Conservation (phyloP, 192 early-diverging fungal species). For the Rhizoclosmatium globosum region DNA sequence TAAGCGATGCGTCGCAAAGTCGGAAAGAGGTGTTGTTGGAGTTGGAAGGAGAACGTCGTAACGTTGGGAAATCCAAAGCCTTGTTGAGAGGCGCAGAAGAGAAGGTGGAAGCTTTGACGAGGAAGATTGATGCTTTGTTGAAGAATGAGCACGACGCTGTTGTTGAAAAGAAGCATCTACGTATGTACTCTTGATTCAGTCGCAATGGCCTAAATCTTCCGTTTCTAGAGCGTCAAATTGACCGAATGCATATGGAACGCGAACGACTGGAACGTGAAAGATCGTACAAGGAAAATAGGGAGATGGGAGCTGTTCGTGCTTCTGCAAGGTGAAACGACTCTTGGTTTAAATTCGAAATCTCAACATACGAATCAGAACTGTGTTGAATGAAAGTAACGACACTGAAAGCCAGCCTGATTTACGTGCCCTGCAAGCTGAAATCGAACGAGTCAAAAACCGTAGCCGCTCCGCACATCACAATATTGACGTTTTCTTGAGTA, state of each 20-base stretch:
- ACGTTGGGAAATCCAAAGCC: slow-evolving; percentile 19
- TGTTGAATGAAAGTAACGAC: not conserved
- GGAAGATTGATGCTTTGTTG: slow-evolving; percentile 35
- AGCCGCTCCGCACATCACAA: slow-evolving; percentile 15
- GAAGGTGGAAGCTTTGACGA: slow-evolving; percentile 31
- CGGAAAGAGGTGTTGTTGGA: slow-evolving; percentile 38
- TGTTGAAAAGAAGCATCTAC: slow-evolving; percentile 48
- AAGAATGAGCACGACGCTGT: slow-evolving; percentile 46
- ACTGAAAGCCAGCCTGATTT: slow-evolving; percentile 22
- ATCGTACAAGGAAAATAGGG: slow-evolving; percentile 19
- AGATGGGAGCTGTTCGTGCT: not conserved
- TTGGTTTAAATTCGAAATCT: not conserved
- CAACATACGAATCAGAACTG: not conserved
- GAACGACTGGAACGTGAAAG: slow-evolving; percentile 45
- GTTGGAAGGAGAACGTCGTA: slow-evolving; percentile 48
- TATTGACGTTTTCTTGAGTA: slow-evolving; percentile 10
- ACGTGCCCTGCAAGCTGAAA: slow-evolving; percentile 47
- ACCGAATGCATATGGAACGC: slow-evolving; percentile 48
- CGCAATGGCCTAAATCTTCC: not conserved
- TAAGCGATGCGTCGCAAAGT: slow-evolving; percentile 1
- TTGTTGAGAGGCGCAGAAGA: slow-evolving; percentile 38
- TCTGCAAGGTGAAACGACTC: not conserved
- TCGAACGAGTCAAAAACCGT: slow-evolving; percentile 56
- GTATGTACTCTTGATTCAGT: slow-evolving; percentile 17
- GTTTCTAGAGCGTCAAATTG: slow-evolving; percentile 49